phyloP scores from a whole-genome alignment of 495 filamentous ascomycete species.

The Rusavskia elegans region DNA sequence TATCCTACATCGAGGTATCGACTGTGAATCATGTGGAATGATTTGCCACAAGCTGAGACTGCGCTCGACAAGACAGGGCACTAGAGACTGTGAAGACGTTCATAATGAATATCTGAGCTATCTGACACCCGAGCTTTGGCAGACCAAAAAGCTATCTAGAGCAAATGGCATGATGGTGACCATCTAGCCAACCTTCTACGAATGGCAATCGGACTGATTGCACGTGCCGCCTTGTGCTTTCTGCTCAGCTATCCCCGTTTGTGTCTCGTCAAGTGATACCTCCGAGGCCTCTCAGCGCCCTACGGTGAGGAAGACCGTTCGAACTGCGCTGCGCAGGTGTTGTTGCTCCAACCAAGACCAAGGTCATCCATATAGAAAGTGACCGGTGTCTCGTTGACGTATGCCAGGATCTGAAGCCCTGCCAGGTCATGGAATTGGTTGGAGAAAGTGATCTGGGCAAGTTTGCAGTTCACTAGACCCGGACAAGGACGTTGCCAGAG shows the following conservation, averaged over 20 bases:
- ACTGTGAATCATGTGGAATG: no score
- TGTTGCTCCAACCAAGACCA: constrained; percentile 25
- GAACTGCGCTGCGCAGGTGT: constrained; percentile 22
- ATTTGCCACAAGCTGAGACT: no score
- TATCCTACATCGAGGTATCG: no score
- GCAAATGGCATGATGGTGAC: not conserved
- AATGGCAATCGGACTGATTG: not conserved
- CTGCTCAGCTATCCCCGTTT: not conserved
- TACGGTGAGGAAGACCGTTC: constrained; percentile 10
- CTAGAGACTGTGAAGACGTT: no score
- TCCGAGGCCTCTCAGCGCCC: not conserved
- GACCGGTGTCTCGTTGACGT: constrained; percentile 12
- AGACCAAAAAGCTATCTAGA: no score
- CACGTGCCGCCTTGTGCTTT: no score
- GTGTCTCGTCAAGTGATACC: not conserved
- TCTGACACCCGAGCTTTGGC: no score
- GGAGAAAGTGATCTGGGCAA: constrained; percentile 19
- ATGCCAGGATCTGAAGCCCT: constrained; percentile 26
- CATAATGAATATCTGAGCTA: no score
- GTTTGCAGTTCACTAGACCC: constrained; percentile 17
- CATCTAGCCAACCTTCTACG: not conserved
- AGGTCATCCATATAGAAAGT: constrained; percentile 28
- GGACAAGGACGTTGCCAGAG: constrained; percentile 20
- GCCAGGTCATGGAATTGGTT: constrained; percentile 19
- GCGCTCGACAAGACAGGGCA: no score